Conservation (phyloP, 108 stramenopile species). For the Hondaea fermentalgiana region DNA sequence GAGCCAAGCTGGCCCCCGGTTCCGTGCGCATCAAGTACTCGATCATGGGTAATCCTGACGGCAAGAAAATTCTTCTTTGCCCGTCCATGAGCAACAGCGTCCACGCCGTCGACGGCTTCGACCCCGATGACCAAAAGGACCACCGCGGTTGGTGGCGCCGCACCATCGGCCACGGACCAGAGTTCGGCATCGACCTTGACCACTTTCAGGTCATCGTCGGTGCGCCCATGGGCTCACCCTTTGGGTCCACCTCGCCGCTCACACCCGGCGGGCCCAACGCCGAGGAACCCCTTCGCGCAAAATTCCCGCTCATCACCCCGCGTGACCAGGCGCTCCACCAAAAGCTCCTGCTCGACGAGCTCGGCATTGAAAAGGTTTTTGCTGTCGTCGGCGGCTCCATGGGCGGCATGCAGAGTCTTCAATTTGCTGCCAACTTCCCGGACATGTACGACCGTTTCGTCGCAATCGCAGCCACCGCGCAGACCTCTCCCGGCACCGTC, state of each 20-base stretch:
- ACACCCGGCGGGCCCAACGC: not conserved
- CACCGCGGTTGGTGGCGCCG: slow-evolving; percentile 16
- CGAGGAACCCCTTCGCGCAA: not conserved
- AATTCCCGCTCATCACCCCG: slow-evolving; percentile 19
- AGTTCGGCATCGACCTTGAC: slow-evolving; percentile 9
- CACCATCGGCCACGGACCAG: not conserved
- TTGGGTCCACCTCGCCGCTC: slow-evolving; percentile 21
- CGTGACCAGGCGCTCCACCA: slow-evolving; percentile 14
- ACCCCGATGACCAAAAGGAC: not conserved
- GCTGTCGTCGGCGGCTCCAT: slow-evolving; percentile 22
- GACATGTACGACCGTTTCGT: not conserved
- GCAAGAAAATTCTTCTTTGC: not conserved
- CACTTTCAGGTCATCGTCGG: slow-evolving; percentile 22
- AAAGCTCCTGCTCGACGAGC: not conserved
- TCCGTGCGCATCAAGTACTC: slow-evolving; percentile 9
- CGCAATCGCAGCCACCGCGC: slow-evolving; percentile 15
- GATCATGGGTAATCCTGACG: not conserved
- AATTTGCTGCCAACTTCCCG: slow-evolving; percentile 19
- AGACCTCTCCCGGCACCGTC: slow-evolving; percentile 16
- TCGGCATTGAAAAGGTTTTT: slow-evolving; percentile 19
- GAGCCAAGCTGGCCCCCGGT: not conserved
- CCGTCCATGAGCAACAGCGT: slow-evolving; percentile 10
- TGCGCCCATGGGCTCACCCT: slow-evolving; percentile 15
- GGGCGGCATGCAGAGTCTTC: slow-evolving; percentile 25
- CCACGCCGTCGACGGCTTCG: not conserved